Percentiles rank a stretch among this genome's conserved stretches.
phyloP scores from a whole-genome alignment of 1,284 basidiomycete species.

The Thelephora terrestris region DNA sequence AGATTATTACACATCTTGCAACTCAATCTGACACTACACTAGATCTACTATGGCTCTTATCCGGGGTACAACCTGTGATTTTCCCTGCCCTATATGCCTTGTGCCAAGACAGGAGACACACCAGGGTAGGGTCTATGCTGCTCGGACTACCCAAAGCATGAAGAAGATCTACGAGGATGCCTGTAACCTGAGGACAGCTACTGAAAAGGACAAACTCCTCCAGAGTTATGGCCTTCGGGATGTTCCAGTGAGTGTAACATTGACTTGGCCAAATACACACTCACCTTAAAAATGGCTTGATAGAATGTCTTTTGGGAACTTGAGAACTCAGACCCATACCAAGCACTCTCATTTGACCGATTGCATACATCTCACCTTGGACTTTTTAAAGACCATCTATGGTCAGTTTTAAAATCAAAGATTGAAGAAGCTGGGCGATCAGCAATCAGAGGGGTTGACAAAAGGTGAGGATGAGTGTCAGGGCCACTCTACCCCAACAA shows the following conservation, averaged over 20 bases:
- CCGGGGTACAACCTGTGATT: no score
- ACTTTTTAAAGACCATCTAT: constrained; percentile 23
- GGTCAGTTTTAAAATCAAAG: constrained; percentile 14
- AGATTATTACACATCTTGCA: neutral
- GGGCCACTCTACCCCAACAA: no score
- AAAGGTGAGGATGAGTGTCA: constrained; percentile 1
- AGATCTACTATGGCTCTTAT: no score
- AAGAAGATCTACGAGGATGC: neutral
- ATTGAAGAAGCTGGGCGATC: constrained; percentile 8
- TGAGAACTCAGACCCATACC: constrained; percentile 23
- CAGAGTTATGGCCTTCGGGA: constrained; percentile 20
- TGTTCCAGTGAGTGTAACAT: constrained; percentile 19
- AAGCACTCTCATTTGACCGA: constrained; percentile 25
- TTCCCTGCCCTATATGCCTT: no score
- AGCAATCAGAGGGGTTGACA: neutral
- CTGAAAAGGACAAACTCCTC: constrained; percentile 10
- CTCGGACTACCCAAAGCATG: neutral
- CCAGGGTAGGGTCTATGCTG: neutral
- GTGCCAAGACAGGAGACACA: constrained; percentile 7
- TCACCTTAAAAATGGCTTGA: constrained; percentile 30
- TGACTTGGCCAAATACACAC: neutral
- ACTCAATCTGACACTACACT: neutral
- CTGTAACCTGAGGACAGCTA: neutral
- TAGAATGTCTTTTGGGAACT: no score
- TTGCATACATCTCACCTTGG: constrained; percentile 27